Evolutionary conservation across 2,329 filamentous ascomycete species (phyloP), one percentile per base, ranked within the genome.

Genomic region (Fusarium zealandicum): DNA sequence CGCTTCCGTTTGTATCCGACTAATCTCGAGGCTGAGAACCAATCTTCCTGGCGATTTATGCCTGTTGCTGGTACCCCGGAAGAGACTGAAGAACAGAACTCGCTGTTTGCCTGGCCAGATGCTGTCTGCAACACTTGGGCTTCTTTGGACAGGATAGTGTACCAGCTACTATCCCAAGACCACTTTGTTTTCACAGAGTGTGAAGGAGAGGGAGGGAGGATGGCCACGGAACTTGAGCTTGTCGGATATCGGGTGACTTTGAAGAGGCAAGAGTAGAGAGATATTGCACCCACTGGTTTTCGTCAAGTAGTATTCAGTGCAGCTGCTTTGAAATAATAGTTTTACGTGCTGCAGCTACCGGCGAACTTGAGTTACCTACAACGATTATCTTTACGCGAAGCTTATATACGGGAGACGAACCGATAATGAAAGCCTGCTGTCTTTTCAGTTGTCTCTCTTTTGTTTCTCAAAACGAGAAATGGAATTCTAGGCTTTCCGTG

Each of bases 1-100:
- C 55, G 55, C 7, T 59, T 59, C 10, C 56, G 55, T 0, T 6
- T 59, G 1, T 59, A 59, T 2, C 56, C 56, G 0, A 59, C 36
- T 0, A 38, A 30, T 0, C 54, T 59, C 0, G 8, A 43, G 17
- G 55, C 33, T 0, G 36, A 46, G 7, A 38, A 32, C 0, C 42
- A 59, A 3, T 31, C 55, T 1, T 59, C 55, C 0, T 59, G 56
- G 56, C 27, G 56, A 0, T 39, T 50, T 4, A 44, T 59, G 36
- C 27, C 1, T 2, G 33, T 40, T 0, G 13, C 2, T 1, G 56
- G 54, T 2, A 51, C 55, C 0, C 35, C 9, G 0, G 32, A 55
- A 8, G 50, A 55, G 0, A 33, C 4, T 0, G 36, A 54, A 1
- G 31, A 27, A 9, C 12, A 2, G 1, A 20, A 51, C 2, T 12